Conservation (phyloP, 495 filamentous ascomycete genomes). For the Penicillium canariense region DNA sequence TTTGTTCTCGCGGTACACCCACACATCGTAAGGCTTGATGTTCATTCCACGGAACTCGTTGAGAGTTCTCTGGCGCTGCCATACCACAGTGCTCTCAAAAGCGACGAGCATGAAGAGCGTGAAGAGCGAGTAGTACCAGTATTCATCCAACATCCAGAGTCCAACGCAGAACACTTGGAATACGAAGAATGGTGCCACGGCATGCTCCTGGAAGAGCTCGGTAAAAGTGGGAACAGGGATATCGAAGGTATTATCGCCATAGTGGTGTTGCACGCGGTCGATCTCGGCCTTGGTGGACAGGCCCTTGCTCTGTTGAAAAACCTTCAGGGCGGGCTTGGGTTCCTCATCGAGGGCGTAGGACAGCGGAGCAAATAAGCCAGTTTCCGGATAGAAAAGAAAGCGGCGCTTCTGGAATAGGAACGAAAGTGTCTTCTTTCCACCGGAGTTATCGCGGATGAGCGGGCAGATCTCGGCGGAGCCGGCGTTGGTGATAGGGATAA, state of each 20-base stretch:
- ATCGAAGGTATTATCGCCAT: constrained; percentile 95
- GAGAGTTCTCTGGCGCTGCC: constrained; percentile 96
- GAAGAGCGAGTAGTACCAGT: constrained; percentile 99
- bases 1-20: constrained; percentile 78
- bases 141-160: constrained; percentile 98
- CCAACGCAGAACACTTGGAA: constrained; percentile 99
- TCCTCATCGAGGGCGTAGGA: constrained; percentile 81
- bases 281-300: constrained; percentile 69
- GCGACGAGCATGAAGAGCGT: constrained; percentile 96
- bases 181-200: constrained; percentile 98
- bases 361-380: constrained; percentile 71
- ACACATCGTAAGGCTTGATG: constrained; percentile 95
- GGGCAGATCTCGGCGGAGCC: constrained; percentile 85
- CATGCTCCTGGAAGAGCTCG: constrained; percentile 97
- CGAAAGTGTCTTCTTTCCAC: constrained; percentile 70
- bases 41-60: constrained; percentile 98
- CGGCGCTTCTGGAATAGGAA: constrained; percentile 98
- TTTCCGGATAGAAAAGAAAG: constrained; percentile 76
- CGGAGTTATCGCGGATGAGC: constrained; percentile 68
- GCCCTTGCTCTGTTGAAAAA: constrained; percentile 76
- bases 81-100: constrained; percentile 98
- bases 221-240: constrained; percentile 94
- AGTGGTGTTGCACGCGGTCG: constrained; percentile 78
- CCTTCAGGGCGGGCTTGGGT: constrained; percentile 70
- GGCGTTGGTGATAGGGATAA: constrained; percentile 86